phyloP scores from a whole-genome alignment of 2,329 filamentous ascomycete species.

The Stachybotrys elegans region DNA sequence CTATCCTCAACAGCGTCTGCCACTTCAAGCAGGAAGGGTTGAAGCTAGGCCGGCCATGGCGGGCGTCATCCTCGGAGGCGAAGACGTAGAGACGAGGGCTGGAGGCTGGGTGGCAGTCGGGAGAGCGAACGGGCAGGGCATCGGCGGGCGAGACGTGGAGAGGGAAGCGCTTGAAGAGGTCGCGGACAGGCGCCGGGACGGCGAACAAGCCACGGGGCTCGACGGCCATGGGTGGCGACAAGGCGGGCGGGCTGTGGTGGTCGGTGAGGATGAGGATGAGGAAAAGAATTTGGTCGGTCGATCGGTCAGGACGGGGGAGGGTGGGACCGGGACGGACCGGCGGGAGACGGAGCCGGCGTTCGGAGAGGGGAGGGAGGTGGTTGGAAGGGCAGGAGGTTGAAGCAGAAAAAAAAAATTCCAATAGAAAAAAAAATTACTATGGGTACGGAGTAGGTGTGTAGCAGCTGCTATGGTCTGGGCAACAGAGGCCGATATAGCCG shows the following conservation, averaged over 20 bases:
- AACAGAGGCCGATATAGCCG: not conserved
- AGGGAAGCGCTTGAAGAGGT: slow-evolving; percentile 80
- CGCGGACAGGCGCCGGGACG: slow-evolving; percentile 71
- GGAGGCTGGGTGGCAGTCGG: slow-evolving; percentile 28
- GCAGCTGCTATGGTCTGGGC: not conserved
- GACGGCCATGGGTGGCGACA: slow-evolving; percentile 9
- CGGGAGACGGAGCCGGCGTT: not conserved
- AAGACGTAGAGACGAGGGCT: slow-evolving; percentile 71
- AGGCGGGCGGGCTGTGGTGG: not conserved
- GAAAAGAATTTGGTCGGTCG: not conserved
- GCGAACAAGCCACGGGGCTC: slow-evolving; percentile 37
- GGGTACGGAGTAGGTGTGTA: not conserved
- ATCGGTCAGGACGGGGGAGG: not conserved
- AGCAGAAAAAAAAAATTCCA: not conserved
- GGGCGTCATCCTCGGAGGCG: slow-evolving; percentile 57
- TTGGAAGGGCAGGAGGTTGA: not conserved
- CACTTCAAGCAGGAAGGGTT: slow-evolving; percentile 94
- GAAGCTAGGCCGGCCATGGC: slow-evolving; percentile 64
- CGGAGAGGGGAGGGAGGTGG: not conserved
- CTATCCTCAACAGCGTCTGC: slow-evolving; percentile 87
- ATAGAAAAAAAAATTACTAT: not conserved
- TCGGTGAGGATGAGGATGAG: slow-evolving; percentile 2
- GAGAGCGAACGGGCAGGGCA: slow-evolving; percentile 60
- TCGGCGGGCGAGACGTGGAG: slow-evolving; percentile 71
- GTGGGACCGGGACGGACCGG: not conserved